Evolutionary conservation across 495 filamentous ascomycete species (phyloP), one percentile per base, ranked within the genome.

Genomic region (Hypoxylon subgilvum): DNA sequence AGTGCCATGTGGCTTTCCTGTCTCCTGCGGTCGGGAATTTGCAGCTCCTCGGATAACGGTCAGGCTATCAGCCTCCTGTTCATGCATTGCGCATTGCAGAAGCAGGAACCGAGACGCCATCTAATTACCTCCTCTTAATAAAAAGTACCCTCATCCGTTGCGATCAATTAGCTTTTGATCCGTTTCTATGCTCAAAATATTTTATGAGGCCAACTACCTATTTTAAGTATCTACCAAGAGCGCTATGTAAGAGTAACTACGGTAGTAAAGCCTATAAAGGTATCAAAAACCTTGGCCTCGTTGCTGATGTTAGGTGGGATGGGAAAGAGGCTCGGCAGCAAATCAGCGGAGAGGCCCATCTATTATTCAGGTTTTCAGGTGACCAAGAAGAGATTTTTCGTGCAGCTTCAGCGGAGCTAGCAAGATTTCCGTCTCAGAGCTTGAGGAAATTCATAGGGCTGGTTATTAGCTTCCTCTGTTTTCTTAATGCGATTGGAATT

Each of bases 331-430:
- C 17, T n/a, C 28, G 35, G 18, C 44, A 43, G 50, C 57, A 38
- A 49, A 45, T 50, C 49, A 31, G 18, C n/a, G 14, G 34, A 47
- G 13, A 34, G 39, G 38, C 16, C 31, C 22, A 32, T 47, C 23
- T 16, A 30, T 44, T 39, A 34, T 28, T 30, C 17, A 6, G 40
- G 31, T 32, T 14, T 49, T 63, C 60, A 50, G 47, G 53, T 63
- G 52, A 63, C 46, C 43, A 39, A 36, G 41, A 60, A 52, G 47
- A 63, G 53, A 63, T 4, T 27, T 27, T 8, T 27, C 51, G 25
- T 52, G 12, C 27, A 19, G 16, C 23, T 30, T 9, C 21, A 48
- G 51, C 52, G 59, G 52, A 63, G 51, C 19, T 36, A 57, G 13
- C 21, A n/a, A 45, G 34, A 31, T 22, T 21, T 30, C 25, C 46